A percentile compares a stretch with the other conserved stretches of the same genome.
phyloP scores from a whole-genome alignment of 1,139 yeast species.

The Yamadazyma diospyri region DNA sequence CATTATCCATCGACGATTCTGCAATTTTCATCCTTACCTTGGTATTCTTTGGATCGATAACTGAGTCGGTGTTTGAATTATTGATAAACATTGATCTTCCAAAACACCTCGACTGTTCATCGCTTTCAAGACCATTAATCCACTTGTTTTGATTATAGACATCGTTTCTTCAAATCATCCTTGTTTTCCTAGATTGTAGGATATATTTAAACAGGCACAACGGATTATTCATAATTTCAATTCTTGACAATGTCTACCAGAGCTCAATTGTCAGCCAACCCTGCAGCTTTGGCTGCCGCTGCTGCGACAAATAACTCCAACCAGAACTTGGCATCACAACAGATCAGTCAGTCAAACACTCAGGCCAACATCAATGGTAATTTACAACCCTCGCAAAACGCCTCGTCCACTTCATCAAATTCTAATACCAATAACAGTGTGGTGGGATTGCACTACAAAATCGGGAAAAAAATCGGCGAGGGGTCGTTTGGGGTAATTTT shows the following conservation, averaged over 20 bases:
- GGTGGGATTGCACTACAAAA: slow-evolving; percentile 76
- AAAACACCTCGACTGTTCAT: too few relatives aligned
- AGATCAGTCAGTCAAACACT: slow-evolving; percentile 5
- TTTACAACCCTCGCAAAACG: too few relatives aligned
- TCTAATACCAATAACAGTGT: slow-evolving; percentile 36
- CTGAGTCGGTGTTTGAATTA: too few relatives aligned
- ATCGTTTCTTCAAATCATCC: too few relatives aligned
- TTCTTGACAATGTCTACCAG: slow-evolving; percentile 19
- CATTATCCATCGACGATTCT: slow-evolving; percentile 1
- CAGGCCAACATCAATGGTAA: slow-evolving; percentile 4
- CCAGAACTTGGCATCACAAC: slow-evolving; percentile 7
- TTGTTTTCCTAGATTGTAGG: too few relatives aligned
- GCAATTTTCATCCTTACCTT: background rate
- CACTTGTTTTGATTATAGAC: too few relatives aligned
- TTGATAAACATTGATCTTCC: too few relatives aligned
- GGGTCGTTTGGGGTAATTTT: slow-evolving; percentile 83
- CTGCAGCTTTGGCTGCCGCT: slow-evolving; percentile 39
- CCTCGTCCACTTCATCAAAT: slow-evolving; percentile 9
- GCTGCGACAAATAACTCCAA: slow-evolving; percentile 19
- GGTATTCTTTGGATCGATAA: background rate
- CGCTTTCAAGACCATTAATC: too few relatives aligned
- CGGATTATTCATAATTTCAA: too few relatives aligned
- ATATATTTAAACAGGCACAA: too few relatives aligned
- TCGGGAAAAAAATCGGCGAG: slow-evolving; percentile 81
- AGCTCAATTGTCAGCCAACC: slow-evolving; percentile 22